These are phyloP conservation scores for Pholiota microspora DNA, from an alignment of 768 basidiomycete species.

Conservation along the genomic window DNA sequence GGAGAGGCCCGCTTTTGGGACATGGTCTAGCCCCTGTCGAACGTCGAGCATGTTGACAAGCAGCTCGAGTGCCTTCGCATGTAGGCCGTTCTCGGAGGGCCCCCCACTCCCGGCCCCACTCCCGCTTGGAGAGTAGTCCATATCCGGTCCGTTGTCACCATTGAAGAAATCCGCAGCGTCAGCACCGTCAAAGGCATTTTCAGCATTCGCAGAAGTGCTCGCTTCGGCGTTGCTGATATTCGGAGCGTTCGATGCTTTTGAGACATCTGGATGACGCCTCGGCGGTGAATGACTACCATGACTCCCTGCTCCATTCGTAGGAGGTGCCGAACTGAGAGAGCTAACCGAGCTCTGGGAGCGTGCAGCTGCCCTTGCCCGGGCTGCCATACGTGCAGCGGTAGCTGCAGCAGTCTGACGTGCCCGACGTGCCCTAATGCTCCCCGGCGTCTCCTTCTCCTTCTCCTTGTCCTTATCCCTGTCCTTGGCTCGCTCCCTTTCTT, in stretches of 20 bases:
- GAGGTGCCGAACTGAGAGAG: background rate
- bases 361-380: background rate
- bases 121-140: background rate
- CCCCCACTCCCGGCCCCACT: background rate
- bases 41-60: constrained; percentile 15
- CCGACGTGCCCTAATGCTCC: too few species aligned
- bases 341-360: background rate
- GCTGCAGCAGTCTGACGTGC: constrained; percentile 8
- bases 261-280: too few species aligned
- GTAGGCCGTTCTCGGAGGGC: constrained; percentile 1
- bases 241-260: too few species aligned
- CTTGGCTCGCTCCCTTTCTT: background rate
- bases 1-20: background rate
- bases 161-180: too few species aligned
- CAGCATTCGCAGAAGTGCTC: too few species aligned
- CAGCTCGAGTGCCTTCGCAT: constrained; percentile 15
- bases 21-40: constrained; percentile 7
- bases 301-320: too few species aligned
- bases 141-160: too few species aligned
- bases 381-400: background rate
- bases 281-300: too few species aligned
- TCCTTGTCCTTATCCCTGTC: background rate
- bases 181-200: too few species aligned
- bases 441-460: background rate
- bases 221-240: background rate